Conservation (phyloP, 1,139 yeast genomes). For the Nakaseomyces sp. region DNA sequence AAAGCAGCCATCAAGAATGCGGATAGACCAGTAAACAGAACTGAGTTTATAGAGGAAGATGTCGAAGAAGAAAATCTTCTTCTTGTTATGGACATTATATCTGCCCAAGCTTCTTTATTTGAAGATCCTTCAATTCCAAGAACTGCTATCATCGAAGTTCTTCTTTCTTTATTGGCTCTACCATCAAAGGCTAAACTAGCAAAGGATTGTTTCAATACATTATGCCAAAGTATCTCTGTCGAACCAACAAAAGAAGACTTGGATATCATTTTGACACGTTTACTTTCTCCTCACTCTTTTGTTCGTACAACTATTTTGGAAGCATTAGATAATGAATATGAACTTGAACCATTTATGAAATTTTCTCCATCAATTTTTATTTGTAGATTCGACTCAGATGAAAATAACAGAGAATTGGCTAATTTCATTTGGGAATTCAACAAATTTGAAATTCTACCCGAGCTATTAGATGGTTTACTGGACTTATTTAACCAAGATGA, state of each 20-base stretch:
- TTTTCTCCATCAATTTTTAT: constrained; percentile 70
- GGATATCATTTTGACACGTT: constrained; percentile 45
- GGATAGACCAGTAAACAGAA: constrained; percentile 40
- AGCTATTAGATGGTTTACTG: constrained; percentile 41
- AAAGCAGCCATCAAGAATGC: constrained; percentile 44
- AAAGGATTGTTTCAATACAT: constrained; percentile 69
- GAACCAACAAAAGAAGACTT: constrained; percentile 52
- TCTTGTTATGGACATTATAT: constrained; percentile 67
- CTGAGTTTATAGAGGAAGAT: constrained; percentile 69
- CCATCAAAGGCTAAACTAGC: constrained; percentile 75
- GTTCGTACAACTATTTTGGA: constrained; percentile 76
- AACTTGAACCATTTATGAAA: constrained; percentile 46
- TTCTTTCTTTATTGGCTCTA: constrained; percentile 58
- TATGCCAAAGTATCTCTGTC: constrained; percentile 67
- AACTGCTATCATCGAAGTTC: constrained; percentile 47
- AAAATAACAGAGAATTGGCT: constrained; percentile 56
- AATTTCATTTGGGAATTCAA: constrained; percentile 80
- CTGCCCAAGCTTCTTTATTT: constrained; percentile 68
- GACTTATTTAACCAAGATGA: constrained; percentile 45
- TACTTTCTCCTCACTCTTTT: constrained; percentile 56
- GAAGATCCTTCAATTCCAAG: constrained; percentile 64
- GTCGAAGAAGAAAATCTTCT: constrained; percentile 81
- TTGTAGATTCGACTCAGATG: constrained; percentile 65
- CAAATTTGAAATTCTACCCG: constrained; percentile 39
- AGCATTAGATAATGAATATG: constrained; percentile 79